phyloP scores from a whole-genome alignment of 2,329 filamentous ascomycete genomes.

The Sporothrix humicola region DNA sequence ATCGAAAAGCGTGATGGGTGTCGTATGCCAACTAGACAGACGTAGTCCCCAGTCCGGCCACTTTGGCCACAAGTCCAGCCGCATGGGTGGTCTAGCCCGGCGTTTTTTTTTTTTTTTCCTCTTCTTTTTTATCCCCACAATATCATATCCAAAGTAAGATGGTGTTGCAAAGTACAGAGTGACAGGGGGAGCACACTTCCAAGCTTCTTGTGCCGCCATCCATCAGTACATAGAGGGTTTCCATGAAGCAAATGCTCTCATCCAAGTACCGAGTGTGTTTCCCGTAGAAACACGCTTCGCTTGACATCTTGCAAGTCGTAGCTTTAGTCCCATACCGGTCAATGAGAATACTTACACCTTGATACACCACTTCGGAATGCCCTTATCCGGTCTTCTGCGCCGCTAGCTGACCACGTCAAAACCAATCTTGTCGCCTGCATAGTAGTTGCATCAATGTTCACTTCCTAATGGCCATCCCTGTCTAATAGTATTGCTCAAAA shows the following conservation, averaged over 20 bases:
- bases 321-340: too few relatives aligned
- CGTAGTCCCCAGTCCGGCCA: background rate
- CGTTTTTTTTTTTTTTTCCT: background rate
- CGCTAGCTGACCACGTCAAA: background rate
- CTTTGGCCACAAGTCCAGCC: background rate
- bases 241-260: too few relatives aligned
- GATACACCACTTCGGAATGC: background rate
- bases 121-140: background rate
- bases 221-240: too few relatives aligned
- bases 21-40: background rate
- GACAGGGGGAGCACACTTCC: too few relatives aligned
- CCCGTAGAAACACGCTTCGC: too few relatives aligned
- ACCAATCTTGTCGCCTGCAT: slow-evolving; percentile 16
- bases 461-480: background rate
- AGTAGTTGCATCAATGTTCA: background rate
- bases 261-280: too few relatives aligned
- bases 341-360: too few relatives aligned
- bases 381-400: background rate
- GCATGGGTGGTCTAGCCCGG: background rate
- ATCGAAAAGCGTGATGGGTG: background rate
- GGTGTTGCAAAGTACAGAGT: too few relatives aligned
- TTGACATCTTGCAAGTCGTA: too few relatives aligned
- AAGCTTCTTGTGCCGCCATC: too few relatives aligned
- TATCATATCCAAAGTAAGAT: too few relatives aligned
- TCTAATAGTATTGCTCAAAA: too few relatives aligned